Conservation (phyloP, 2,329 filamentous ascomycete genomes). For the Fusarium nanum region DNA sequence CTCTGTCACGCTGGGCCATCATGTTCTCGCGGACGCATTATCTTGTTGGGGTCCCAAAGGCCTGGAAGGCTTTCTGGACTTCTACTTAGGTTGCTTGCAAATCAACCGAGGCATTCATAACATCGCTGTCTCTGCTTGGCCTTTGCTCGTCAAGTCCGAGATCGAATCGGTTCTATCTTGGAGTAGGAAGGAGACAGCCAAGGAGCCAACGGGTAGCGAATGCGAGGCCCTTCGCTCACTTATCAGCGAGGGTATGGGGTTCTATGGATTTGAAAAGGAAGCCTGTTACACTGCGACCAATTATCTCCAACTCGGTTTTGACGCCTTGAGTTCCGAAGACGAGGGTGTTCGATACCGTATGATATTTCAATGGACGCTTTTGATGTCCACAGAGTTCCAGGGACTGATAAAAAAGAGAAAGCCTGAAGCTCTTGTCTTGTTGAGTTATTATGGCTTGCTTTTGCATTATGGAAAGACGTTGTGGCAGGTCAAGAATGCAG, state of each 20-base stretch:
- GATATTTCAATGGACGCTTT: conserved; percentile 36
- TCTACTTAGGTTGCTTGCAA: too few species aligned
- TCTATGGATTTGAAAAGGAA: too few species aligned
- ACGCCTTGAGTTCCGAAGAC: neutral
- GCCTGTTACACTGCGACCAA: neutral
- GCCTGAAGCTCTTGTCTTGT: conserved; percentile 4
- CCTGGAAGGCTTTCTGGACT: neutral
- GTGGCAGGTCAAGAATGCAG: conserved; percentile 27
- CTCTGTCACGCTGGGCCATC: too few species aligned
- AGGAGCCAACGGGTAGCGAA: neutral
- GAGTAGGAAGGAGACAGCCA: conserved; percentile 5
- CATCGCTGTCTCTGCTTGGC: neutral
- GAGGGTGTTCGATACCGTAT: neutral
- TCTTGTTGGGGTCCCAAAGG: neutral
- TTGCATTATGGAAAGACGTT: conserved; percentile 16
- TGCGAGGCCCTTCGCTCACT: too few species aligned
- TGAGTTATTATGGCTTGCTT: conserved; percentile 27
- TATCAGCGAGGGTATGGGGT: too few species aligned
- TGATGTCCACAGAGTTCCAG: conserved; percentile 10
- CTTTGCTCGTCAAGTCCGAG: conserved; percentile 5
- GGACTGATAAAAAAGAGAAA: too few species aligned
- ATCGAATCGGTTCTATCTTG: conserved; percentile 7
- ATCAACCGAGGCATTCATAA: conserved; percentile 27
- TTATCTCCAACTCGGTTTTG: conserved; percentile 25
- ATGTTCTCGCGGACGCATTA: too few species aligned